Conservation (phyloP, 768 basidiomycete species). For the Psilocybe subaeruginosa region DNA sequence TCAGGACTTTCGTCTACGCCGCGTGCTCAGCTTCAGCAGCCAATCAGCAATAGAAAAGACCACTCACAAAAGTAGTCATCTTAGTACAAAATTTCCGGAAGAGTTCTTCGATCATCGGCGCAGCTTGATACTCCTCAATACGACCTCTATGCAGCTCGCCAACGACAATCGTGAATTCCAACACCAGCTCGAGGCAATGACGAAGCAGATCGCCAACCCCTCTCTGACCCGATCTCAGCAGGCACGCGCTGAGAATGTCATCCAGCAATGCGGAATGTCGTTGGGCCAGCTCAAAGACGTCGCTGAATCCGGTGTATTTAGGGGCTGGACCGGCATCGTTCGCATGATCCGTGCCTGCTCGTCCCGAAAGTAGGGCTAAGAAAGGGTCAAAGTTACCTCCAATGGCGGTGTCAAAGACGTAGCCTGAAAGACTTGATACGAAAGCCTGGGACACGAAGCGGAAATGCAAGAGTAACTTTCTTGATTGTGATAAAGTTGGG, state of each 20-base stretch:
- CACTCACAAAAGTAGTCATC: slow-evolving; percentile 60
- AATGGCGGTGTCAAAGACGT: slow-evolving; percentile 84
- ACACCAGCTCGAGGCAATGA: slow-evolving; percentile 61
- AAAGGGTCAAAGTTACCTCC: slow-evolving; percentile 77
- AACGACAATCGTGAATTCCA: slow-evolving; percentile 68
- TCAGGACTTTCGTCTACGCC: slow-evolving; percentile 56
- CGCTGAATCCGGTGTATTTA: slow-evolving; percentile 45
- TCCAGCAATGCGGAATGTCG: slow-evolving; percentile 73
- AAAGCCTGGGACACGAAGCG: slow-evolving; percentile 78
- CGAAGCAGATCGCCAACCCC: slow-evolving; percentile 67
- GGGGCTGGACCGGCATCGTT: not conserved
- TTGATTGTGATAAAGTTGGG: slow-evolving; percentile 54
- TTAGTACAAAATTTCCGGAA: slow-evolving; percentile 55
- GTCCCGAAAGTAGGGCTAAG: slow-evolving; percentile 39
- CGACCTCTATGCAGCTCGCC: slow-evolving; percentile 59
- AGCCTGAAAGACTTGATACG: slow-evolving; percentile 64
- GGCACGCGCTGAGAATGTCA: slow-evolving; percentile 74
- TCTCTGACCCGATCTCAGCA: slow-evolving; percentile 70
- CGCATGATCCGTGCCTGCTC: not conserved
- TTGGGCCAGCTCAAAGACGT: slow-evolving; percentile 73
- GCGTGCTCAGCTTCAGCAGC: not conserved
- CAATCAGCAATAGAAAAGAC: not conserved
- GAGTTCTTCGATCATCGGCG: slow-evolving; percentile 54
- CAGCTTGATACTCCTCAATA: slow-evolving; percentile 69
- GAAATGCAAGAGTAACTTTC: slow-evolving; percentile 63